Evolutionary conservation across 2,329 filamentous ascomycete species (phyloP).

Genomic region (Trichoderma guizhouense): DNA sequence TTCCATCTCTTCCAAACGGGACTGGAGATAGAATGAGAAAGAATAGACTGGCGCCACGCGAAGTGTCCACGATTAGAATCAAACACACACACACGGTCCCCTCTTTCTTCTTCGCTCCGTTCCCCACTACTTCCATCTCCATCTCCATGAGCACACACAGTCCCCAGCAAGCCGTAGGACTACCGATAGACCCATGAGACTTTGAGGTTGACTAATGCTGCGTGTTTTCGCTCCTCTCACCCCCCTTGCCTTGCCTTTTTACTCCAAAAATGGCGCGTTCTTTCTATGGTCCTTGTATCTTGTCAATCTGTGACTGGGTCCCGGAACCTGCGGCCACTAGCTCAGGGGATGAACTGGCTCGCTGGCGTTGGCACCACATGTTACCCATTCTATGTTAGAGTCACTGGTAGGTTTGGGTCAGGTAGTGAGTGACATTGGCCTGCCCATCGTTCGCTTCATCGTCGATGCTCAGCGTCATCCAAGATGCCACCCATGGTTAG

Average conservation of each 20-base stretch:
- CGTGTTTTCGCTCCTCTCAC: neutral
- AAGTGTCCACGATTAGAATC: constrained; percentile 5
- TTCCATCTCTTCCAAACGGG: constrained; percentile 1
- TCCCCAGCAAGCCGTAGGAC: neutral
- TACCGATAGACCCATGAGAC: neutral
- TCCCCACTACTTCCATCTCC: constrained; percentile 1
- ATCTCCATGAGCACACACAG: neutral
- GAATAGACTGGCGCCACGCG: constrained; percentile 3
- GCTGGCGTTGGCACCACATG: constrained; percentile 3
- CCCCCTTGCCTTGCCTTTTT: neutral
- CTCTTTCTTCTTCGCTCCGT: neutral
- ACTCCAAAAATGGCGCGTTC: constrained; percentile 14
- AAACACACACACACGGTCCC: neutral
- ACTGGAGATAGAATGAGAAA: neutral
- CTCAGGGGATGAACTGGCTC: constrained; percentile 17
- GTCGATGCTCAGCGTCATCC: constrained; percentile 2
- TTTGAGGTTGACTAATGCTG: neutral
- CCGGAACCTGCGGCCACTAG: constrained; percentile 18
- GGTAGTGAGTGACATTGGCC: constrained; percentile 1
- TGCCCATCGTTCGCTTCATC: neutral
- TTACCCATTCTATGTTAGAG: neutral
- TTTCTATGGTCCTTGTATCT: neutral
- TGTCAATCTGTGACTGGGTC: constrained; percentile 16
- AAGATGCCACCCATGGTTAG: neutral
- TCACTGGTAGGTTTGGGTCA: neutral